A percentile compares a stretch with the other conserved stretches of the same genome.
These are phyloP conservation scores for Breviolum minutum DNA, from an alignment of 73 alveolate species.

Conservation along the genomic window DNA sequence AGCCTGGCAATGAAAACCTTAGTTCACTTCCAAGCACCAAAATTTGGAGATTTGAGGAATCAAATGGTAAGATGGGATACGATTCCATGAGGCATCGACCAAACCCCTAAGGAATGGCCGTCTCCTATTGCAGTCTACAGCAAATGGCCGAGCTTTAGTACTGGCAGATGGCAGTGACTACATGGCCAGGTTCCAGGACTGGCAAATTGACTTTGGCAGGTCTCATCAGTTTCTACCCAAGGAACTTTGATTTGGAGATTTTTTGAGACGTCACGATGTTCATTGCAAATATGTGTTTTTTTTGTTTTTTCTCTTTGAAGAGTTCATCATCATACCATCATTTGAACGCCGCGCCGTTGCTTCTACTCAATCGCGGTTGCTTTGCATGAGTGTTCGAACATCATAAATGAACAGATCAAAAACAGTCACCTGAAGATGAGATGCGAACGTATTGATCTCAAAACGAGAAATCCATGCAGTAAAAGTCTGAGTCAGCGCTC, in stretches of 20 bases:
- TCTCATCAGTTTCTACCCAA: no score
- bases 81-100: neutral
- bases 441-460: no score
- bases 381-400: neutral
- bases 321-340: no score
- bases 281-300: no score
- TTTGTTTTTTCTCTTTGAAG: no score
- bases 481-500: neutral
- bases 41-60: neutral
- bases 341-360: no score
- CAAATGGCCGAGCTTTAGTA: constrained; percentile 31
- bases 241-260: no score
- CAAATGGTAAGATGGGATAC: neutral
- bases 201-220: no score
- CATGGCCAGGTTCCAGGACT: constrained; percentile 18
- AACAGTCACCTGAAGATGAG: neutral
- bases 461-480: no score
- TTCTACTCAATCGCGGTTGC: neutral
- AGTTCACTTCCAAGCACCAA: neutral
- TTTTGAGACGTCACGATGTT: no score
- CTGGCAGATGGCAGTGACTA: constrained; percentile 47
- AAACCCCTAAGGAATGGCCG: constrained; percentile 48
- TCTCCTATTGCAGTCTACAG: constrained; percentile 36
- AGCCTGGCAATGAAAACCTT: neutral
- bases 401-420: neutral